A percentile compares a stretch with the other conserved stretches of the same genome.
phyloP scores from a whole-genome alignment of 257 asterid genomes.

The Paraleonurus japonicus region DNA sequence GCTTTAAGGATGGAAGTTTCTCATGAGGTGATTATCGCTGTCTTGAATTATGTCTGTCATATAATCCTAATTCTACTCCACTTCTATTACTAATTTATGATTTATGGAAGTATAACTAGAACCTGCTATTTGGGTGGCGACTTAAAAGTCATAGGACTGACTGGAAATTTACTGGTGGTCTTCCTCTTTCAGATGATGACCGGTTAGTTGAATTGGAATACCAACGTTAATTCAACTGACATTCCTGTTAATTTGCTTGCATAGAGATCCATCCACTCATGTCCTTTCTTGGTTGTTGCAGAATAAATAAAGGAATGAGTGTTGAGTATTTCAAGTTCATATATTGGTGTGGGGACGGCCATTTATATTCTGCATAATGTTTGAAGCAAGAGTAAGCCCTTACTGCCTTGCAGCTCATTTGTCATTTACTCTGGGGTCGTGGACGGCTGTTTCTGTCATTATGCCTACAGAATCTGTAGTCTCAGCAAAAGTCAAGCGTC shows the following conservation, averaged over 20 bases:
- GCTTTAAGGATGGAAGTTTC: neutral
- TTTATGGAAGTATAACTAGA: neutral
- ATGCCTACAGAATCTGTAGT: slow-evolving; percentile 81
- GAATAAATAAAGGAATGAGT: slow-evolving; percentile 84
- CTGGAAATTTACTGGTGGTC: slow-evolving; percentile 92
- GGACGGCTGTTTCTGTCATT: slow-evolving; percentile 93
- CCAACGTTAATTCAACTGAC: slow-evolving; percentile 52
- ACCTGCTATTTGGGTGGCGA: neutral
- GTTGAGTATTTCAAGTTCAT: slow-evolving; percentile 92
- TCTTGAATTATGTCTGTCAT: neutral
- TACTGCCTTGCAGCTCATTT: slow-evolving; percentile 96
- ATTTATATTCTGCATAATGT: slow-evolving; percentile 85
- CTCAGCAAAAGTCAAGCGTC: slow-evolving; percentile 80
- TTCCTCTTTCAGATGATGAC: slow-evolving; percentile 79
- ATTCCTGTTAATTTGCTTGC: neutral
- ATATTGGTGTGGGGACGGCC: slow-evolving; percentile 99
- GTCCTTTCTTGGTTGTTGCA: slow-evolving; percentile 37
- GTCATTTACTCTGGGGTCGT: slow-evolving; percentile 79
- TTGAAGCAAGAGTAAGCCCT: slow-evolving; percentile 98
- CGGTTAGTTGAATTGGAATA: slow-evolving; percentile 88
- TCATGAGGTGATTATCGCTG: neutral
- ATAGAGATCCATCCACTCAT: too few relatives aligned
- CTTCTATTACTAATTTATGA: neutral
- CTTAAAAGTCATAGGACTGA: slow-evolving; percentile 49
- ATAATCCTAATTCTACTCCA: neutral